Conservation (phyloP, 2,329 filamentous ascomycete genomes). For the Pseudogymnoascus sp. region DNA sequence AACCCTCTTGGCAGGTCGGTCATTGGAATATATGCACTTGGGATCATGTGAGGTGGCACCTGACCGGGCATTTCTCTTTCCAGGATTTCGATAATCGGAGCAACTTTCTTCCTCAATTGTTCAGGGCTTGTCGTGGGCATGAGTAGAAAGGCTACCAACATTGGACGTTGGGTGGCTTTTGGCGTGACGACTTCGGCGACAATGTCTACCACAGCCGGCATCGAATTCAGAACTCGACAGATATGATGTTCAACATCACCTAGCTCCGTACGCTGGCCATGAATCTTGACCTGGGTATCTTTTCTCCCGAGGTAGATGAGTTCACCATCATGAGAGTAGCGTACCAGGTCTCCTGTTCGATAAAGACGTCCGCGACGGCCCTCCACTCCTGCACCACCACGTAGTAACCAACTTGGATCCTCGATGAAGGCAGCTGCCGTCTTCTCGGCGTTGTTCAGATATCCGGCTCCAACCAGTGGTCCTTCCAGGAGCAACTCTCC, state of each 20-base stretch:
- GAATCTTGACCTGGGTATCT: constrained; percentile 57
- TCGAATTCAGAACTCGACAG: no score
- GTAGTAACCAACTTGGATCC: constrained; percentile 23
- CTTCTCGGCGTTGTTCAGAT: constrained; percentile 31
- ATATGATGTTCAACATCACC: constrained; percentile 42
- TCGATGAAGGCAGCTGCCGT: constrained; percentile 31
- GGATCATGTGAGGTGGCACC: no score
- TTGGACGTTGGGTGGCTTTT: no score
- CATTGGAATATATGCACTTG: no score
- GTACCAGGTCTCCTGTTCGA: constrained; percentile 27
- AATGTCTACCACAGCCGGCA: no score
- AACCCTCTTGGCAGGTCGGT: no score
- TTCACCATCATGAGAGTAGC: constrained; percentile 47
- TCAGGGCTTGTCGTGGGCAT: no score
- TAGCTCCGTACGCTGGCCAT: constrained; percentile 56
- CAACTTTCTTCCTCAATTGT: no score
- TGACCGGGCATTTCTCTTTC: no score
- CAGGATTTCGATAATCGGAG: no score
- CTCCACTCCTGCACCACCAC: not conserved
- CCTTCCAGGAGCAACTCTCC: constrained; percentile 35
- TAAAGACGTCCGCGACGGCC: constrained; percentile 17
- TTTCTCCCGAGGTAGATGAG: constrained; percentile 55
- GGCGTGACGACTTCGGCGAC: no score
- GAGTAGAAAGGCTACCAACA: no score
- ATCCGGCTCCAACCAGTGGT: constrained; percentile 31